Evolutionary conservation across 768 basidiomycete genomes (phyloP), one percentile per base, ranked within the genome.

Genomic region (Tylopilus plumbeoviolaceoides): DNA sequence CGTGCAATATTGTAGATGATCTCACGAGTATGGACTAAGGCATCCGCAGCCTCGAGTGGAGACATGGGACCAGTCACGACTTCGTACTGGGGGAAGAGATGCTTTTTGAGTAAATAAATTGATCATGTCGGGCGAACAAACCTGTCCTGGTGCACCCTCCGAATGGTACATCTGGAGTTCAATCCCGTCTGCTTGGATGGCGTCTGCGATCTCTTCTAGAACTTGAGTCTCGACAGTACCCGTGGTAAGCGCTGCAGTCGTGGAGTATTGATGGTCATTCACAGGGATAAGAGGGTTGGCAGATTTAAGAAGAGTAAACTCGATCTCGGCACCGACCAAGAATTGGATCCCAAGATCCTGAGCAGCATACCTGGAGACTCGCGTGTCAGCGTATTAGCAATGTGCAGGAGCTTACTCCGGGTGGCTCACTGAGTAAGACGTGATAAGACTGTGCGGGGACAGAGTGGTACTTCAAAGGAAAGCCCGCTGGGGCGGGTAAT

Each of bases 111-210:
- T 33, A n/a, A 38, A 30, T 23, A 17, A 23, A 11, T 21, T 11
- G 3, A 20, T 9, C 5, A 30, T 18, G 36, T 8, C 9, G 11
- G 18, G 20, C 0, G 8, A 2, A 54, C 64, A 21, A 60, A 82
- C 80, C 75, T 86, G 85, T 14, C 87, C 86, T 4, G 84, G 83
- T 1, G 85, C 87, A 9, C 76, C 82, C 66, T 89, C 87, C 0
- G 81, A 64, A 53, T 88, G 88, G 56, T 81, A 82, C 79, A 85
- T 80, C 63, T 85, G 75, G 6, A 90, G 66, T 61, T 82, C 82
- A 7, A 89, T 77, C 0, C 78, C 79, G 5, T 78, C 75, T 0
- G 43, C 58, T 44, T 71, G 60, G 5, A 89, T 64, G 11, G 70
- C 69, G 35, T 80, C 72, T 0, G 75, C 79, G 17, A 88, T 88